Evolutionary conservation across 345 rosid genomes (phyloP).

Genomic region (Citrus trifoliata): DNA sequence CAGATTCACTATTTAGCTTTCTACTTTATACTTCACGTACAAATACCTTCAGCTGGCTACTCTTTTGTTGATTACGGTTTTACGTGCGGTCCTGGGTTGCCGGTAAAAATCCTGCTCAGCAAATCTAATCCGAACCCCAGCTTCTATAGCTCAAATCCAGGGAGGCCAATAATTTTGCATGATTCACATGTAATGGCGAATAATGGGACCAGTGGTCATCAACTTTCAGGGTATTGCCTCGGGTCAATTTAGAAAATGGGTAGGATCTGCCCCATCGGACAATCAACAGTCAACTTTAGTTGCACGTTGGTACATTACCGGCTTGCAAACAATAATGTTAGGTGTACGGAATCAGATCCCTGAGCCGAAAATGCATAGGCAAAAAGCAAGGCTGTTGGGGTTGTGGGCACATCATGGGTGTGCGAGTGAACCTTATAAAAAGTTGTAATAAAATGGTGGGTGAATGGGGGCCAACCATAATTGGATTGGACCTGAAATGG

Average conservation of each 20-base stretch:
- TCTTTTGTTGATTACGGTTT: background rate
- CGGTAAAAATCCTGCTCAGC: background rate
- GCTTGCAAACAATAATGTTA: background rate
- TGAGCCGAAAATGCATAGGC: slow-evolving; percentile 5
- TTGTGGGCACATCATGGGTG: slow-evolving; percentile 22
- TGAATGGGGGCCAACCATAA: slow-evolving; percentile 1
- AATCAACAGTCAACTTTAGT: background rate
- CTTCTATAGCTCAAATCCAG: slow-evolving; percentile 8
- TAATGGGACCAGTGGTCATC: slow-evolving; percentile 5
- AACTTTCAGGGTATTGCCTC: background rate
- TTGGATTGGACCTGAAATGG: background rate
- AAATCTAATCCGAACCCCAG: slow-evolving; percentile 18
- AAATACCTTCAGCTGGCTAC: background rate
- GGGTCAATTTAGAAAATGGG: slow-evolving; percentile 19
- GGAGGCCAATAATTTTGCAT: slow-evolving; percentile 12
- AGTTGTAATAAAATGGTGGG: background rate
- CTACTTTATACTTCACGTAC: background rate
- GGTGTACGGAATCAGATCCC: slow-evolving; percentile 20
- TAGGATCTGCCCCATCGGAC: background rate
- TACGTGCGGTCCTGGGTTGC: background rate
- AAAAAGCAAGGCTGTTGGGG: slow-evolving; percentile 22
- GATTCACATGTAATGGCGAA: slow-evolving; percentile 28
- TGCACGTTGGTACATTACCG: background rate
- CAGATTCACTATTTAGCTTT: background rate
- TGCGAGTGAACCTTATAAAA: background rate